Evolutionary conservation across 805 yeast genomes (phyloP).

Genomic region (Nakazawaea molendinolei): DNA sequence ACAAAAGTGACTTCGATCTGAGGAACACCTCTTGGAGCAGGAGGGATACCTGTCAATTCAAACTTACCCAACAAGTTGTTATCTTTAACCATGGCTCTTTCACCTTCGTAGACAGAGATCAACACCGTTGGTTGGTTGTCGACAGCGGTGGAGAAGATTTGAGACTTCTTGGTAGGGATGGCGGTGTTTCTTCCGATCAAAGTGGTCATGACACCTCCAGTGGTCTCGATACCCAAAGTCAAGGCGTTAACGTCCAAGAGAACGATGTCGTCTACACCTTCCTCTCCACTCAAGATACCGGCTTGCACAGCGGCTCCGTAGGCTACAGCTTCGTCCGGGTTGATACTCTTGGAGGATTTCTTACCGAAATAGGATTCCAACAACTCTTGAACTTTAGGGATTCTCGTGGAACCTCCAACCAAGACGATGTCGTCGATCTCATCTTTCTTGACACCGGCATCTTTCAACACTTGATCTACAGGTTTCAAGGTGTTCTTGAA

Average conservation of each 20-base stretch:
- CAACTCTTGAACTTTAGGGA: slow-evolving; percentile 95
- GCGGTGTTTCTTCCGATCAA: slow-evolving; percentile 92
- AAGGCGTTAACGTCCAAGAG: slow-evolving; percentile 90
- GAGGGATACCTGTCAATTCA: slow-evolving; percentile 81
- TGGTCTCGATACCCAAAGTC: slow-evolving; percentile 92
- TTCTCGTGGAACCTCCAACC: slow-evolving; percentile 99
- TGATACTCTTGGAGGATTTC: slow-evolving; percentile 94
- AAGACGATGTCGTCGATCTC: slow-evolving; percentile 92
- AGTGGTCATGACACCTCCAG: slow-evolving; percentile 97
- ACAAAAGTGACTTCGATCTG: slow-evolving; percentile 88
- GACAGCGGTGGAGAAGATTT: slow-evolving; percentile 91
- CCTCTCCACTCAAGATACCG: slow-evolving; percentile 94
- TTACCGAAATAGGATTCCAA: slow-evolving; percentile 86
- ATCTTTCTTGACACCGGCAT: slow-evolving; percentile 79
- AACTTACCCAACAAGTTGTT: slow-evolving; percentile 86
- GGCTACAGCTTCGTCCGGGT: slow-evolving; percentile 99
- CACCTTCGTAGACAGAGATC: slow-evolving; percentile 95
- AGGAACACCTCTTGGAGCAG: slow-evolving; percentile 90
- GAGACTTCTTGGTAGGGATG: slow-evolving; percentile 92
- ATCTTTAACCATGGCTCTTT: slow-evolving; percentile 90
- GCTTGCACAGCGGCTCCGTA: slow-evolving; percentile 99
- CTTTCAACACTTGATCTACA: slow-evolving; percentile 92
- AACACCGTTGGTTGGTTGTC: slow-evolving; percentile 94
- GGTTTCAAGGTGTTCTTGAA: slow-evolving; percentile 95
- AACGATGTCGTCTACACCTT: slow-evolving; percentile 84